A percentile compares a stretch with the other conserved stretches of the same genome.
Conservation (phyloP, 345 rosid genomes). For the Murraya paniculata region DNA sequence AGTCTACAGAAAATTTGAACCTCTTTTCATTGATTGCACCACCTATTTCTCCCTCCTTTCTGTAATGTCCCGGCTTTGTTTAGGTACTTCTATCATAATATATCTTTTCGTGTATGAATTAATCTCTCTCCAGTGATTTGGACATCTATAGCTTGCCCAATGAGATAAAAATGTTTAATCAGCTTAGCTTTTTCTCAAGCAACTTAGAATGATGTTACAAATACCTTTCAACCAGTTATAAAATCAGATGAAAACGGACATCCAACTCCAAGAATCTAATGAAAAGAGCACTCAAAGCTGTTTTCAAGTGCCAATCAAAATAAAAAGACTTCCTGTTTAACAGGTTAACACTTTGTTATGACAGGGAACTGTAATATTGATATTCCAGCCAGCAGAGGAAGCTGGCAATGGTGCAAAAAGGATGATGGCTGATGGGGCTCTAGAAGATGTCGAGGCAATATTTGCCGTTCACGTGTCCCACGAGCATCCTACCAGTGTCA, state of each 20-base stretch:
- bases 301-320: not conserved
- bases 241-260: not conserved
- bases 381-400: conserved; percentile 98
- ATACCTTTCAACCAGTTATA: not conserved
- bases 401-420: conserved; percentile 91
- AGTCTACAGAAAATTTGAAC: not conserved
- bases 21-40: not conserved
- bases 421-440: conserved; percentile 77
- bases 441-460: conserved; percentile 71
- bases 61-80: not conserved
- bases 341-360: not conserved
- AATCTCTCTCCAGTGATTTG: not conserved
- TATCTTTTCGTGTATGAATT: not conserved
- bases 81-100: not conserved
- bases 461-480: conserved; percentile 90
- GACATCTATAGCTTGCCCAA: not conserved
- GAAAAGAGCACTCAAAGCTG: not conserved
- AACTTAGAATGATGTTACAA: not conserved
- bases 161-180: not conserved
- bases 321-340: not conserved
- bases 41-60: not conserved
- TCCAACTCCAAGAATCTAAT: not conserved
- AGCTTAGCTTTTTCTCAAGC: not conserved
- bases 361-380: conserved; percentile 76
- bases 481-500: conserved; percentile 62